Evolutionary conservation across 2,329 filamentous ascomycete genomes (phyloP).

Genomic region (Penicillium sp.): DNA sequence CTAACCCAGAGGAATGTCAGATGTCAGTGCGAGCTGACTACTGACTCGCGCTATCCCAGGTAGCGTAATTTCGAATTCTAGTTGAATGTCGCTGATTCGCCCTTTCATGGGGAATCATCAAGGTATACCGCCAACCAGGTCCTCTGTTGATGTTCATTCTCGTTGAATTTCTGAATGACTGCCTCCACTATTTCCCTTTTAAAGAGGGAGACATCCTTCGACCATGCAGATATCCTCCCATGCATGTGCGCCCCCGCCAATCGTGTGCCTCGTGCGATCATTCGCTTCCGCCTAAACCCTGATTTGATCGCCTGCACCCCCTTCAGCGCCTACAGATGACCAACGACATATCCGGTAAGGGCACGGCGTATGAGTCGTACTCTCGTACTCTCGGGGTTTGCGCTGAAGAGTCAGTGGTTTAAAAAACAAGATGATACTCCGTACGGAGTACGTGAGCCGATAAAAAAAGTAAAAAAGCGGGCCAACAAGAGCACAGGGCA

Average conservation of each 20-base stretch:
- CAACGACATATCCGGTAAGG: conserved; percentile 6
- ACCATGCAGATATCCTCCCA: conserved; percentile 10
- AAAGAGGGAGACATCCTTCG: conserved; percentile 1
- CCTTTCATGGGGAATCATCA: conserved; percentile 7
- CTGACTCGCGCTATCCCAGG: conserved; percentile 8
- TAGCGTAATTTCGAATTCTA: conserved; percentile 12
- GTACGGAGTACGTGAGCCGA: neutral
- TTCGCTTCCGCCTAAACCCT: conserved; percentile 5
- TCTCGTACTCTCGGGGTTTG: neutral
- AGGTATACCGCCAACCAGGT: conserved; percentile 10
- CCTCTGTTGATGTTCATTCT: conserved; percentile 4
- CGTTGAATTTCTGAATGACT: conserved; percentile 7
- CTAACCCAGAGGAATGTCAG: conserved; percentile 16
- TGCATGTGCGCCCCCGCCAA: conserved; percentile 9
- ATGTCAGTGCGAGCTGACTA: conserved; percentile 26
- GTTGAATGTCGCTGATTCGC: conserved; percentile 8
- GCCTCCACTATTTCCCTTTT: conserved; percentile 4
- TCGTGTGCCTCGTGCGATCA: conserved; percentile 9
- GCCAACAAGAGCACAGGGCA: conserved; percentile 17
- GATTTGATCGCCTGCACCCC: conserved; percentile 9
- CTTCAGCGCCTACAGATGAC: conserved; percentile 10
- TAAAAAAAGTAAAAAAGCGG: conserved; percentile 13
- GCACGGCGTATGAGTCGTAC: neutral
- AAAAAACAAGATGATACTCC: neutral
- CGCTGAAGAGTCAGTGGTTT: neutral